A percentile compares a stretch with the other conserved stretches of the same genome.
Evolutionary conservation across 148 eudicot genomes (phyloP).

Genomic region (Tetragonia tetragonoides): DNA sequence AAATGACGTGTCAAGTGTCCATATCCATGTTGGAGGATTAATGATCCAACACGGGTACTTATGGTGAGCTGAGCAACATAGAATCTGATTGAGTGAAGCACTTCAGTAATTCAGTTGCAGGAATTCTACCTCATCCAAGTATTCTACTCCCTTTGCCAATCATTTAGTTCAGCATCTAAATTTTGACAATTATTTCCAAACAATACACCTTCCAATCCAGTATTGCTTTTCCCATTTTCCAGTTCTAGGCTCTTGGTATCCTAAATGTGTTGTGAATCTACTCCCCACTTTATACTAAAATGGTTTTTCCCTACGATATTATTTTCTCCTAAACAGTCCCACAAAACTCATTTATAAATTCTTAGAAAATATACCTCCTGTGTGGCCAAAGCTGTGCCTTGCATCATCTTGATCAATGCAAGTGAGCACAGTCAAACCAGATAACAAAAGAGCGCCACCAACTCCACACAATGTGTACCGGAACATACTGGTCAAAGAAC

Average conservation of each 20-base stretch:
- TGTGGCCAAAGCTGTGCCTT: conserved; percentile 53
- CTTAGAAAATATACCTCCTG: conserved; percentile 43
- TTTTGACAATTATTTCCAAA: not conserved
- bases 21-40: no score
- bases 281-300: not conserved
- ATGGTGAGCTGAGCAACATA: no score
- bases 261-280: not conserved
- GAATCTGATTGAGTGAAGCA: no score
- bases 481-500: conserved; percentile 21
- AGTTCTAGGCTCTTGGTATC: no score
- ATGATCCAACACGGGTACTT: no score
- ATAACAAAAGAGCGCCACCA: conserved; percentile 44
- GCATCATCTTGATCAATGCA: conserved; percentile 61
- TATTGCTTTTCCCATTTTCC: not conserved
- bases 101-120: no score
- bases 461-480: conserved; percentile 45
- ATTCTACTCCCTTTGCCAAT: no score
- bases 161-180: not conserved
- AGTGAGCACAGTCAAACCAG: conserved; percentile 51
- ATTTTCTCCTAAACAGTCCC: no score
- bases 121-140: no score
- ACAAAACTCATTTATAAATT: no score
- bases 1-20: no score
- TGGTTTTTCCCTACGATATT: no score
- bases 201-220: not conserved